Evolutionary conservation across 169 alveolate species (phyloP).

Genomic region (Eimeria tenella): DNA sequence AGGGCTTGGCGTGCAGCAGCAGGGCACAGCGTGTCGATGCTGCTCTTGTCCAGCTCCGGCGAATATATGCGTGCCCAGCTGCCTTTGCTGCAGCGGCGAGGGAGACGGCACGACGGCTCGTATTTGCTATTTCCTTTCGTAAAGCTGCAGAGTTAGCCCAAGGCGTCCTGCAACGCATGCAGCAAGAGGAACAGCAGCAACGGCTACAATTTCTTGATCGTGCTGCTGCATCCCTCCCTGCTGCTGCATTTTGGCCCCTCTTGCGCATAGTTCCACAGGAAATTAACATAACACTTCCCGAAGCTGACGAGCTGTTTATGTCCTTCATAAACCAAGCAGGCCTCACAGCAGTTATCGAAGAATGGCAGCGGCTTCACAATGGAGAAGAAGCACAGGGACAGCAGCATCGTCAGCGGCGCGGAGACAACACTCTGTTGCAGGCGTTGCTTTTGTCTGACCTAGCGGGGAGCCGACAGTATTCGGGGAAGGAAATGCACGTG

Average conservation of each 20-base stretch:
- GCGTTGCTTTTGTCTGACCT: constrained; percentile 16
- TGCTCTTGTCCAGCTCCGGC: constrained; percentile 52
- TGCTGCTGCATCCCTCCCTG: constrained; percentile 63
- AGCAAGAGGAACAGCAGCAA: constrained; percentile 71
- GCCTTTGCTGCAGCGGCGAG: constrained; percentile 65
- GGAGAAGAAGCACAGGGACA: background rate
- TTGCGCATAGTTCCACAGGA: constrained; percentile 32
- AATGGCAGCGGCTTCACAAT: background rate
- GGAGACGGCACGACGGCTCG: constrained; percentile 38
- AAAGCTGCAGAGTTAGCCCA: constrained; percentile 66
- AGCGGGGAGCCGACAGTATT: background rate
- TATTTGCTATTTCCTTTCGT: constrained; percentile 31
- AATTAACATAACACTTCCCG: constrained; percentile 23
- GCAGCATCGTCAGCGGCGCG: constrained; percentile 21
- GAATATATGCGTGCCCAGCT: constrained; percentile 53
- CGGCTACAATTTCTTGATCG: constrained; percentile 41
- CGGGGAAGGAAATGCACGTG: background rate
- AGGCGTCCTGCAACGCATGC: constrained; percentile 69
- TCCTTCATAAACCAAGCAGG: constrained; percentile 8
- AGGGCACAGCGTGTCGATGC: constrained; percentile 47
- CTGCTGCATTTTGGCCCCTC: constrained; percentile 64
- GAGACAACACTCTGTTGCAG: constrained; percentile 5
- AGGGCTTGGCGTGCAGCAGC: constrained; percentile 50
- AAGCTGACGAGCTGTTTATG: constrained; percentile 18
- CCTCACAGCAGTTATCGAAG: constrained; percentile 9